These are phyloP conservation scores for Suhomyces ambrosiae DNA, from an alignment of 1,139 yeast genomes.

Conservation along the genomic window DNA sequence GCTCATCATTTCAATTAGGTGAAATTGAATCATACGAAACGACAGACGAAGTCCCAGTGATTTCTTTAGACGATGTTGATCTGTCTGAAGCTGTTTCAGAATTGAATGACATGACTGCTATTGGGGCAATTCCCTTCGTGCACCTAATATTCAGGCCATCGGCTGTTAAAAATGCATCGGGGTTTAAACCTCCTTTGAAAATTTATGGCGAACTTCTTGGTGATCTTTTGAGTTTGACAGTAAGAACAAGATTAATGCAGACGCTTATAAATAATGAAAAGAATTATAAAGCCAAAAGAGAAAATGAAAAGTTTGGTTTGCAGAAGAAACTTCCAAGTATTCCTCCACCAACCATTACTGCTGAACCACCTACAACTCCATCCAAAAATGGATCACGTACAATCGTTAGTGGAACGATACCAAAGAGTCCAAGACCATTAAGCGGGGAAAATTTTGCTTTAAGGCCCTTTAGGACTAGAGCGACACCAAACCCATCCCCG, in stretches of 20 bases:
- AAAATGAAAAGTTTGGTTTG: constrained; percentile 31
- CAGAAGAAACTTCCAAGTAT: constrained; percentile 25
- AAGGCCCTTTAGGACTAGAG: constrained; percentile 46
- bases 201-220: constrained; percentile 30
- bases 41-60: constrained; percentile 26
- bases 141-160: constrained; percentile 49
- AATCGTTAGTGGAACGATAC: constrained; percentile 14
- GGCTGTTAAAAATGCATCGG: constrained; percentile 35
- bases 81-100: constrained; percentile 17
- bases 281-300: constrained; percentile 31
- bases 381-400: constrained; percentile 9
- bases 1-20: constrained; percentile 27
- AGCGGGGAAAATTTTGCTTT: constrained; percentile 38
- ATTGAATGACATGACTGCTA: constrained; percentile 40
- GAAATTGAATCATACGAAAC: constrained; percentile 32
- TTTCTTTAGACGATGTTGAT: constrained; percentile 10
- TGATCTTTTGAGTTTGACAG: constrained; percentile 32
- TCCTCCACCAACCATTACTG: constrained; percentile 18
- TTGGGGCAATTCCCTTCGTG: constrained; percentile 45
- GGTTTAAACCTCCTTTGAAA: constrained; percentile 45
- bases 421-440: constrained; percentile 25
- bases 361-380: constrained; percentile 12
- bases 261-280: constrained; percentile 35
- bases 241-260: constrained; percentile 29
- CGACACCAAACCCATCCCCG: constrained; percentile 48